A percentile compares a stretch with the other conserved stretches of the same genome.
Conservation (phyloP, 805 yeast genomes). For the Candida oleophila region DNA sequence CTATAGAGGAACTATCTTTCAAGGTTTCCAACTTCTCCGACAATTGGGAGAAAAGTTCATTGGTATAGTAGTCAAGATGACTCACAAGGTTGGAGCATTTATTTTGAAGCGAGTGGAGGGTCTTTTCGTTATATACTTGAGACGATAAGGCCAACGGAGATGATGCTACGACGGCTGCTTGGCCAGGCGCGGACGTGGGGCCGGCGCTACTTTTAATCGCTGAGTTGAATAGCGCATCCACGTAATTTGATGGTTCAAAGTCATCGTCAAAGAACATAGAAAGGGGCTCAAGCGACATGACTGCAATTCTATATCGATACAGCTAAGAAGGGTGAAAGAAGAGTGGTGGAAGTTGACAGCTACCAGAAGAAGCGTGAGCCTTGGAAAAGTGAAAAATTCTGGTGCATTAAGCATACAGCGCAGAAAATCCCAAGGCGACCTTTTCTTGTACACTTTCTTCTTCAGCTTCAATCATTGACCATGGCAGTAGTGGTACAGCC, state of each 20-base stretch:
- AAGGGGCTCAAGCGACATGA: conserved; percentile 37
- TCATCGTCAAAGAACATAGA: conserved; percentile 68
- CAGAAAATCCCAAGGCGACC: too few relatives aligned
- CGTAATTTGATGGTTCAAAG: conserved; percentile 62
- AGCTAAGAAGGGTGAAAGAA: neutral
- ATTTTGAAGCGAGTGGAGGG: conserved; percentile 42
- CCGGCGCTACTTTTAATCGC: conserved; percentile 21
- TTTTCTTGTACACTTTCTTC: too few relatives aligned
- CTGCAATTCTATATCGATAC: neutral
- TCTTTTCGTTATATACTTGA: conserved; percentile 29
- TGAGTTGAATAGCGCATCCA: conserved; percentile 58
- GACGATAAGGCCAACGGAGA: conserved; percentile 8
- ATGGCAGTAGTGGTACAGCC: conserved; percentile 2
- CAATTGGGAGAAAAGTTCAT: conserved; percentile 54
- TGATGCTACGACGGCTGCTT: conserved; percentile 7
- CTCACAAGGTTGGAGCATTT: conserved; percentile 52
- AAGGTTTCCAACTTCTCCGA: conserved; percentile 49
- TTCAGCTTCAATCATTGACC: neutral
- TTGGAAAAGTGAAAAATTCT: neutral
- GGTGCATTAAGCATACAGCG: too few relatives aligned
- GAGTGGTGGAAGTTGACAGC: neutral
- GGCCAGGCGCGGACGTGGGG: conserved; percentile 9
- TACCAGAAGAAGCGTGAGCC: neutral
- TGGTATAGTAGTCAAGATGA: conserved; percentile 62
- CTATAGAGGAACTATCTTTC: conserved; percentile 45